Conservation (phyloP, 2,329 filamentous ascomycete species). For the Hymenoscyphus linearis region DNA sequence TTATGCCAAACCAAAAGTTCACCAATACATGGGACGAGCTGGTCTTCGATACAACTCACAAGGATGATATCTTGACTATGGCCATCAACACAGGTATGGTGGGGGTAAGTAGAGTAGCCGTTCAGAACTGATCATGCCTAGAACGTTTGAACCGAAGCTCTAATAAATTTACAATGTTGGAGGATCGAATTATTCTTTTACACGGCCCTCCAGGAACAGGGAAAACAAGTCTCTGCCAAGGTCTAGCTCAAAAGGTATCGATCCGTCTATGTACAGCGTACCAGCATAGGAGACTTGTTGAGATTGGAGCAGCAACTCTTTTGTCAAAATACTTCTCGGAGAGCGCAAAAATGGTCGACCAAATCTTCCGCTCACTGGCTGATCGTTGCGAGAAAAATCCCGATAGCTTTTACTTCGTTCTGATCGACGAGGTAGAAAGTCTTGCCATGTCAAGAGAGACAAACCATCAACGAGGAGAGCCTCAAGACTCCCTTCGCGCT, state of each 20-base stretch:
- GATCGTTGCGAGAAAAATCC: conserved; percentile 22
- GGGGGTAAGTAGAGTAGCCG: neutral
- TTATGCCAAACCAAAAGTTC: conserved; percentile 25
- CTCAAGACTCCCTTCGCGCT: conserved; percentile 29
- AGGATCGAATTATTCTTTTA: conserved; percentile 72
- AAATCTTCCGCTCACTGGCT: conserved; percentile 38
- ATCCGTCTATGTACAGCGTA: conserved; percentile 39
- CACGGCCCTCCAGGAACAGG: conserved; percentile 85
- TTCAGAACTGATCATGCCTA: conserved; percentile 5
- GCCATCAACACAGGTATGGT: conserved; percentile 28
- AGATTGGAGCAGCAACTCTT: conserved; percentile 41
- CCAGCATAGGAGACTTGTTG: conserved; percentile 35
- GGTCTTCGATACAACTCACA: conserved; percentile 28
- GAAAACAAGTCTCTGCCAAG: conserved; percentile 94
- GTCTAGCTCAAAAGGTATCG: conserved; percentile 63
- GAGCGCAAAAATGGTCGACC: conserved; percentile 38
- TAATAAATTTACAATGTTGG: conserved; percentile 37
- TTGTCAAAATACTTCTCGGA: conserved; percentile 45
- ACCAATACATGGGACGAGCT: conserved; percentile 29
- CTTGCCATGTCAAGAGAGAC: conserved; percentile 28
- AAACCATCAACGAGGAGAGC: conserved; percentile 22
- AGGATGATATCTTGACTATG: conserved; percentile 26
- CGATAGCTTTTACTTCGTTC: conserved; percentile 25
- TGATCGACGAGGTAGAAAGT: conserved; percentile 34
- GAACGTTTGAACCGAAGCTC: conserved; percentile 20